Evolutionary conservation across 202 grass and related monocot species (phyloP).

Genomic region (Panicum virgatum): DNA sequence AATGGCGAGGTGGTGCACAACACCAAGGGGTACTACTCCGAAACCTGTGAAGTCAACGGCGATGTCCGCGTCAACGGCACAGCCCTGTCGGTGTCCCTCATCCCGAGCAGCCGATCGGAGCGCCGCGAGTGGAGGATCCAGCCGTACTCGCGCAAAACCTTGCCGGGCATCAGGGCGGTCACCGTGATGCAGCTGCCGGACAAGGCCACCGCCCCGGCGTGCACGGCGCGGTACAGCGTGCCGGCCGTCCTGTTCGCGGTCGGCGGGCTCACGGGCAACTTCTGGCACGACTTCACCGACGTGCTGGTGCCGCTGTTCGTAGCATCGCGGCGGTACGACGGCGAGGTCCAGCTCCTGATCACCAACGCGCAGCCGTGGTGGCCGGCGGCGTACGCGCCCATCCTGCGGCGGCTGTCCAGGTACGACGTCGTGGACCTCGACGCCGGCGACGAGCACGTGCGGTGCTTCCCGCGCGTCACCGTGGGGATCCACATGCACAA

Average conservation of each 20-base stretch:
- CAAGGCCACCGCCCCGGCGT: conserved; percentile 4
- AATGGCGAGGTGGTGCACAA: neutral
- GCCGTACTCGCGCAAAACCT: conserved; percentile 18
- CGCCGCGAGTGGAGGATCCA: conserved; percentile 17
- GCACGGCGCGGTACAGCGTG: neutral
- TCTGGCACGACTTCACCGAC: conserved; percentile 36
- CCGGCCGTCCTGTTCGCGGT: conserved; percentile 30
- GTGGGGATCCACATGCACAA: conserved; percentile 64
- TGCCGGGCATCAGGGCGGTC: neutral
- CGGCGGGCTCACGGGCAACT: conserved; percentile 7
- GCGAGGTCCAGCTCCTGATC: conserved; percentile 30
- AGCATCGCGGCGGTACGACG: conserved; percentile 13
- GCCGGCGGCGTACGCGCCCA: neutral
- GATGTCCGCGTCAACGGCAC: conserved; percentile 15
- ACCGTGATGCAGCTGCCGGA: conserved; percentile 22
- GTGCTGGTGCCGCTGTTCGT: conserved; percentile 30
- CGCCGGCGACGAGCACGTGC: neutral
- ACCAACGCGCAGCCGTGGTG: neutral
- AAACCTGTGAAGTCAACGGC: conserved; percentile 15
- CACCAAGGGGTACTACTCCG: neutral
- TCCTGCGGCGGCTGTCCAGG: conserved; percentile 27
- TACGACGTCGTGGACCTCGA: conserved; percentile 31
- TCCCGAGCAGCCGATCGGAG: neutral
- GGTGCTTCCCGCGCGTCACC: conserved; percentile 35
- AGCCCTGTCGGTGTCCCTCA: neutral